Conservation (phyloP, 1,139 yeast species). For the Martiniozyma asiatica region DNA sequence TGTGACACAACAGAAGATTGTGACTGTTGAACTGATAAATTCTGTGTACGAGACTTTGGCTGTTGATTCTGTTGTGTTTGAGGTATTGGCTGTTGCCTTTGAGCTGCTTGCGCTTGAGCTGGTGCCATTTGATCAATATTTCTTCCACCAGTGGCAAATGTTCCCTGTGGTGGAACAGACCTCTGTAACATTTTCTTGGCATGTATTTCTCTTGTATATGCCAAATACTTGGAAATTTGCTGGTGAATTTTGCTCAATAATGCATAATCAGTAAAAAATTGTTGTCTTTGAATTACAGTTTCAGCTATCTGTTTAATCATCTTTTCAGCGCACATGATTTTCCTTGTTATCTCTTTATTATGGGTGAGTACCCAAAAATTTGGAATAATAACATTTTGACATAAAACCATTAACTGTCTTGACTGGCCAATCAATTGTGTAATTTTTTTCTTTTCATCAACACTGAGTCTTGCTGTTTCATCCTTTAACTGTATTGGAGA, state of each 20-base stretch:
- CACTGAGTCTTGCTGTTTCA: constrained; percentile 45
- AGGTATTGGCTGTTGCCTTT: constrained; percentile 2
- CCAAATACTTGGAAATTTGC: constrained; percentile 66
- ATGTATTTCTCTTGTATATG: constrained; percentile 48
- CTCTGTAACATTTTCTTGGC: constrained; percentile 4
- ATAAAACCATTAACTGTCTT: constrained; percentile 53
- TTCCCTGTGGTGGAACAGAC: constrained; percentile 4
- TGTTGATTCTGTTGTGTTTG: background rate
- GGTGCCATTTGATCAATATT: constrained; percentile 1
- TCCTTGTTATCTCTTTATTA: constrained; percentile 62
- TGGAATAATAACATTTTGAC: constrained; percentile 60
- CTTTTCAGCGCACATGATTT: constrained; percentile 65
- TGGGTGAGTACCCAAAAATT: constrained; percentile 65
- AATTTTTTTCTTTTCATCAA: constrained; percentile 53
- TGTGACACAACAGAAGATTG: constrained; percentile 13
- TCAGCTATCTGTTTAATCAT: constrained; percentile 72
- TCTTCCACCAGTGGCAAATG: background rate
- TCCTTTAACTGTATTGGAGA: constrained; percentile 59
- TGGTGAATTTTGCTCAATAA: constrained; percentile 56
- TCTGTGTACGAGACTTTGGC: background rate
- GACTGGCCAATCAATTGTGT: constrained; percentile 41
- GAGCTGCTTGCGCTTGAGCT: constrained; percentile 4
- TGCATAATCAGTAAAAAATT: constrained; percentile 56
- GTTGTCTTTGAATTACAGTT: constrained; percentile 47
- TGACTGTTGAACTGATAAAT: constrained; percentile 1